These are phyloP conservation scores for Cystofilobasidium ferigula DNA, from an alignment of 768 basidiomycete genomes.

Conservation along the genomic window DNA sequence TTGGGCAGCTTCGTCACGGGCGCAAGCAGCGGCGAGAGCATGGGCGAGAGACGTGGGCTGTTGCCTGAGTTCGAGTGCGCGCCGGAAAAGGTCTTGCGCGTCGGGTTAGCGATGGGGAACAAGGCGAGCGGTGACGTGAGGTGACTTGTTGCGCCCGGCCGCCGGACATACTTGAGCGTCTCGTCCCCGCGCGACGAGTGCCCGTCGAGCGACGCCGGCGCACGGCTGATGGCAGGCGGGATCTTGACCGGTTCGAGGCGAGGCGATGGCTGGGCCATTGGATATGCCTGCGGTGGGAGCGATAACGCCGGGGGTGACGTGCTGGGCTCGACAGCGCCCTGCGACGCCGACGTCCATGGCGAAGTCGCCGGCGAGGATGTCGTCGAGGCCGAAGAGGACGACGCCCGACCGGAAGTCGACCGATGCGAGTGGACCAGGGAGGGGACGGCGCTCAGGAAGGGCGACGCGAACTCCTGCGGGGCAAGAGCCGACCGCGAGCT, in stretches of 20 bases:
- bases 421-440: slow-evolving; percentile 9
- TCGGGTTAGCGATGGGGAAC: slow-evolving; percentile 17
- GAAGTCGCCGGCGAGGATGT: slow-evolving; percentile 19
- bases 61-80: slow-evolving; percentile 2
- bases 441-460: slow-evolving; percentile 17
- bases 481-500: slow-evolving; percentile 7
- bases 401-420: slow-evolving; percentile 5
- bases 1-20: slow-evolving; percentile 2
- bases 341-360: slow-evolving; percentile 16
- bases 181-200: slow-evolving; percentile 2
- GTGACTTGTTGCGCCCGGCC: slow-evolving; percentile 22
- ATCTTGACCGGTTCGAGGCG: slow-evolving; percentile 20
- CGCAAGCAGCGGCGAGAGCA: slow-evolving; percentile 8
- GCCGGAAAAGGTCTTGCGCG: slow-evolving; percentile 14
- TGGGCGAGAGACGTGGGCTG: slow-evolving; percentile 15
- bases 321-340: slow-evolving; percentile 18
- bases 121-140: slow-evolving; percentile 24
- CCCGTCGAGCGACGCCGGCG: slow-evolving; percentile 14
- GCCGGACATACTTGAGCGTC: slow-evolving; percentile 23
- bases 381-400: slow-evolving; percentile 18
- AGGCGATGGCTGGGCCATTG: slow-evolving; percentile 6
- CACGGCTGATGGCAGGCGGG: neutral
- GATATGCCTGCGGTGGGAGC: slow-evolving; percentile 25
- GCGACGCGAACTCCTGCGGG: slow-evolving; percentile 14
- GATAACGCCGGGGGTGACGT: slow-evolving; percentile 16